Evolutionary conservation across 2,329 filamentous ascomycete species (phyloP).

Genomic region (Stylonectria norvegica): DNA sequence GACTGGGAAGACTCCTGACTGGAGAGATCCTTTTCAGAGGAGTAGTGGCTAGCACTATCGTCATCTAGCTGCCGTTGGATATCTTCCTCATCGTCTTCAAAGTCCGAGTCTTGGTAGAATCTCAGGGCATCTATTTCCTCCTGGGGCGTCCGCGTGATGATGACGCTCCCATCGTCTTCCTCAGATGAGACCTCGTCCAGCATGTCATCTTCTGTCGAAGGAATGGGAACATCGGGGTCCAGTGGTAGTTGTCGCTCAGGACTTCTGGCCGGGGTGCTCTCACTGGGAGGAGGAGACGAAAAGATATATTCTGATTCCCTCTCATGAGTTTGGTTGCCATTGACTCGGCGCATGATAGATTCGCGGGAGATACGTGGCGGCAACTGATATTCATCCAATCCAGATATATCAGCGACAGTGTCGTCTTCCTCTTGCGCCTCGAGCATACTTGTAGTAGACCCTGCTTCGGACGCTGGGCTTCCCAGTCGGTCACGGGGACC

Average conservation of each 20-base stretch:
- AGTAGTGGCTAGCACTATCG: slow-evolving; percentile 39
- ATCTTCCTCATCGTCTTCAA: slow-evolving; percentile 37
- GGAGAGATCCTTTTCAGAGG: slow-evolving; percentile 28
- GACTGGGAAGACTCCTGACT: slow-evolving; percentile 22
- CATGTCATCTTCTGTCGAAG: slow-evolving; percentile 70
- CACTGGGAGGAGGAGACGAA: slow-evolving; percentile 58
- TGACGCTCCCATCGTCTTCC: slow-evolving; percentile 55
- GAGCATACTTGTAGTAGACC: slow-evolving; percentile 27
- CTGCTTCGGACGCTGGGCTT: slow-evolving; percentile 42
- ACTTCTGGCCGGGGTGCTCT: slow-evolving; percentile 46
- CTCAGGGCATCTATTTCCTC: slow-evolving; percentile 64
- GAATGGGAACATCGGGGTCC: slow-evolving; percentile 87
- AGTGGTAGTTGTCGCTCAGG: slow-evolving; percentile 57
- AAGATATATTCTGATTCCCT: slow-evolving; percentile 62
- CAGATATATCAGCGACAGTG: slow-evolving; percentile 56
- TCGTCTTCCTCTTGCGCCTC: slow-evolving; percentile 55
- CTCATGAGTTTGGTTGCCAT: slow-evolving; percentile 57
- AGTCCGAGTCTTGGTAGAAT: slow-evolving; percentile 51
- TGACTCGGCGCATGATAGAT: slow-evolving; percentile 85
- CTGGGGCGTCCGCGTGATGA: slow-evolving; percentile 64
- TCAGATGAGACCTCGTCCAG: slow-evolving; percentile 46
- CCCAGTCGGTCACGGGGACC: slow-evolving; percentile 48
- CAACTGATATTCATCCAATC: slow-evolving; percentile 60
- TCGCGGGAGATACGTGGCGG: slow-evolving; percentile 85
- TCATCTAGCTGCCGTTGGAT: slow-evolving; percentile 45